A percentile compares a stretch with the other conserved stretches of the same genome.
These are phyloP conservation scores for Malania oleifera DNA, from an alignment of 164 flowering plant species.

Conservation along the genomic window DNA sequence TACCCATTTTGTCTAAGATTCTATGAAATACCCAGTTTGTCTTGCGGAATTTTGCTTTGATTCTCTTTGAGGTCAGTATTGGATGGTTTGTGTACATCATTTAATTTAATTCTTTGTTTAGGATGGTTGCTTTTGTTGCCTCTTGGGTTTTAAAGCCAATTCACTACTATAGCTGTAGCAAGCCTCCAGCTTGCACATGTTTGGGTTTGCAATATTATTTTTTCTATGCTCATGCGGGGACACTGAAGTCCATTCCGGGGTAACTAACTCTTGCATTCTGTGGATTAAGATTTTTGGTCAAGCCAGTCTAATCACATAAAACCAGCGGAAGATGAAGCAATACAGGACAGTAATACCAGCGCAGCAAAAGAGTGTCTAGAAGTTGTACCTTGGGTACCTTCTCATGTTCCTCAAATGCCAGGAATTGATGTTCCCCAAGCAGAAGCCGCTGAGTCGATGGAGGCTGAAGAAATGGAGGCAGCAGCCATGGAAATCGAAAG, in stretches of 20 bases:
- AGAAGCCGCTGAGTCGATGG: slow-evolving; percentile 39
- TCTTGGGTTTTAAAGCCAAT: no score
- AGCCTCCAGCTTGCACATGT: no score
- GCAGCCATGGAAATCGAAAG: slow-evolving; percentile 53
- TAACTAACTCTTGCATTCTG: neutral
- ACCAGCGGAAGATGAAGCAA: slow-evolving; percentile 19
- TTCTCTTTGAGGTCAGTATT: no score
- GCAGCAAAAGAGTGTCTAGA: slow-evolving; percentile 28
- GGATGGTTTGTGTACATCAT: no score
- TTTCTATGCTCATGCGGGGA: no score
- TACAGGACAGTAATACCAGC: neutral
- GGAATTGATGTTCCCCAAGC: slow-evolving; percentile 1
- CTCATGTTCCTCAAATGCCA: slow-evolving; percentile 19
- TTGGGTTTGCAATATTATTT: no score
- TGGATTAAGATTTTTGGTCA: slow-evolving; percentile 33
- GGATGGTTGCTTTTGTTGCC: no score
- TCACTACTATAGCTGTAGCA: no score
- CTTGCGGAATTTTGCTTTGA: no score
- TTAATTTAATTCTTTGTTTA: no score
- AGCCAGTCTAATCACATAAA: slow-evolving; percentile 3
- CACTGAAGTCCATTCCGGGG: neutral
- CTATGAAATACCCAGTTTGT: no score
- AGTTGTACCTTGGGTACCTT: slow-evolving; percentile 61
- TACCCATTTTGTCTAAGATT: no score
- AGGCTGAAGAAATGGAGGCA: slow-evolving; percentile 36